Percentiles rank a stretch among this genome's conserved stretches.
Evolutionary conservation across 169 alveolate genomes (phyloP).

Genomic region (Plasmodium gaboni): DNA sequence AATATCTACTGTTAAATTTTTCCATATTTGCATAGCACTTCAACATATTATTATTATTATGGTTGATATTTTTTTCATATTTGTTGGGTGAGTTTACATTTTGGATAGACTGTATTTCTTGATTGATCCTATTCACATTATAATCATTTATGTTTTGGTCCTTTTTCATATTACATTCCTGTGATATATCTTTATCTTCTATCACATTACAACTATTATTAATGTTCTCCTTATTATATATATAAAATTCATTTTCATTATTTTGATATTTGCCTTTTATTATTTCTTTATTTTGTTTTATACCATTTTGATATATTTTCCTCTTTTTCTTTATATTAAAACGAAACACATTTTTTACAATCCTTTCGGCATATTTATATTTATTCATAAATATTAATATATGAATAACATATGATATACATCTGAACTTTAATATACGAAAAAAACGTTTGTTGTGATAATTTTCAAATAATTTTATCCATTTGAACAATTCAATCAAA

Average conservation of each 20-base stretch:
- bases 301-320: no score
- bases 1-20: background rate
- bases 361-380: slow-evolving; percentile 36
- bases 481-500: slow-evolving; percentile 32
- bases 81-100: background rate
- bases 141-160: background rate
- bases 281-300: no score
- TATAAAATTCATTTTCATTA: no score
- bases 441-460: background rate
- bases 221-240: no score
- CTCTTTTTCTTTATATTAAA: slow-evolving; percentile 3
- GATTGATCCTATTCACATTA: background rate
- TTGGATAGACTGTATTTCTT: background rate
- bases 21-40: background rate
- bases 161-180: background rate
- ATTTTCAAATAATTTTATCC: slow-evolving; percentile 47
- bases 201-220: no score
- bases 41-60: background rate
- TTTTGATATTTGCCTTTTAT: no score
- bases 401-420: slow-evolving; percentile 30
- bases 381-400: slow-evolving; percentile 47
- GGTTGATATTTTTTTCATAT: background rate
- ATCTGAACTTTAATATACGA: slow-evolving; percentile 18
- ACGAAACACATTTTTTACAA: background rate
- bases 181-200: background rate